Conservation (phyloP, 257 asterid species). For the Petunia axillaris region DNA sequence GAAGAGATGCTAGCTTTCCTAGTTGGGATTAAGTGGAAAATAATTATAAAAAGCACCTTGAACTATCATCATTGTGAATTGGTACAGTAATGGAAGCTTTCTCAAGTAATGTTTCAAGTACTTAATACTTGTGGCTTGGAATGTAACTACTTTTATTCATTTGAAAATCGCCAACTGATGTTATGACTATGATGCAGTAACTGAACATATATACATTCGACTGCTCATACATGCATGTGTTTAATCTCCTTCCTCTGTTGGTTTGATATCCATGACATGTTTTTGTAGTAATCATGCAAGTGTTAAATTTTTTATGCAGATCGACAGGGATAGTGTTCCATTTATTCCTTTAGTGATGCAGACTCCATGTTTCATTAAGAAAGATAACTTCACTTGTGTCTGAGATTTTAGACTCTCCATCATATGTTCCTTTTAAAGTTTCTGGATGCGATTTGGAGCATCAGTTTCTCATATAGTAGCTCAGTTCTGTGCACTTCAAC, state of each 20-base stretch:
- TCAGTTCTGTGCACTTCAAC: neutral
- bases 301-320: neutral
- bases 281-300: neutral
- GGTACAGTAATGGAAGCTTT: neutral
- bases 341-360: neutral
- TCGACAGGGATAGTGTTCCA: neutral
- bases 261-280: neutral
- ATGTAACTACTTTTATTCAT: neutral
- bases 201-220: neutral
- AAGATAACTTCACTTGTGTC: neutral
- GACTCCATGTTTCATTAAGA: neutral
- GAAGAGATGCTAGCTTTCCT: neutral
- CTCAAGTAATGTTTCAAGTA: neutral
- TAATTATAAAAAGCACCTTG: neutral
- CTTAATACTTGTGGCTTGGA: neutral
- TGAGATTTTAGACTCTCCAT: neutral
- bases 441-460: slow-evolving; percentile 16
- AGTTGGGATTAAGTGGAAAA: neutral
- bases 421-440: neutral
- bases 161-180: neutral
- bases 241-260: neutral
- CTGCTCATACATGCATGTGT: slow-evolving; percentile 18
- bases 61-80: neutral
- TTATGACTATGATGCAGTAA: neutral
- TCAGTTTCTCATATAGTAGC: slow-evolving; percentile 7